Evolutionary conservation across 2,329 filamentous ascomycete species (phyloP).

Genomic region (Aspergillus calidoustus): DNA sequence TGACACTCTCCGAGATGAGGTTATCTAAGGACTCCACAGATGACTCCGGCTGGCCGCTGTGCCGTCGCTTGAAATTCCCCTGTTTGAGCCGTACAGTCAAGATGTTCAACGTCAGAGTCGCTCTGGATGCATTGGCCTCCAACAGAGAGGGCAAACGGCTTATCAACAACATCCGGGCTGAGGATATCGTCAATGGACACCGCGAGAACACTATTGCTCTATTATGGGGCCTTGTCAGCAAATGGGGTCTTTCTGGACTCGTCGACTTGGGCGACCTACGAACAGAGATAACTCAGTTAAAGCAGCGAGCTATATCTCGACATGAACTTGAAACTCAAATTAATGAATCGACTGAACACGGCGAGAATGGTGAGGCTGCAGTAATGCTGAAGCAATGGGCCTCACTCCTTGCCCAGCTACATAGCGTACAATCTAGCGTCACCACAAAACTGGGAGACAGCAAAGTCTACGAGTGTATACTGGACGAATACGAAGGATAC

Average conservation of each 20-base stretch:
- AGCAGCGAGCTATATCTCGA: constrained; percentile 28
- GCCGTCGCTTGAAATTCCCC: constrained; percentile 63
- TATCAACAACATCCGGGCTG: constrained; percentile 52
- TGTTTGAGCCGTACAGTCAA: constrained; percentile 60
- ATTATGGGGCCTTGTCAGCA: constrained; percentile 63
- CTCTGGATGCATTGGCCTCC: constrained; percentile 57
- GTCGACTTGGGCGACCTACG: constrained; percentile 60
- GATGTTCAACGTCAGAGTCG: constrained; percentile 63
- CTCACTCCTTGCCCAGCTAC: constrained; percentile 52
- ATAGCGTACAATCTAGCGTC: constrained; percentile 57
- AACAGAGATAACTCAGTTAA: constrained; percentile 56
- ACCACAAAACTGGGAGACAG: constrained; percentile 63
- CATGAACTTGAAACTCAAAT: constrained; percentile 25
- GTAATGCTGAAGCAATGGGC: constrained; percentile 62
- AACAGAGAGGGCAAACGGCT: constrained; percentile 48
- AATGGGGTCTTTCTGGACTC: constrained; percentile 58
- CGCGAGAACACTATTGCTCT: constrained; percentile 66
- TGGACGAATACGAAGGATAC: constrained; percentile 60
- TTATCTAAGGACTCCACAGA: neutral
- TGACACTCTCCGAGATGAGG: neutral
- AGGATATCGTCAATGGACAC: constrained; percentile 67
- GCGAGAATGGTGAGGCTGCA: constrained; percentile 35
- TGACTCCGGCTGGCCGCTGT: constrained; percentile 51
- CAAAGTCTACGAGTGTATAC: constrained; percentile 58
- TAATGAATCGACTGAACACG: neutral